Conservation (phyloP, 169 alveolate species). For the Eimeria falciformis region DNA sequence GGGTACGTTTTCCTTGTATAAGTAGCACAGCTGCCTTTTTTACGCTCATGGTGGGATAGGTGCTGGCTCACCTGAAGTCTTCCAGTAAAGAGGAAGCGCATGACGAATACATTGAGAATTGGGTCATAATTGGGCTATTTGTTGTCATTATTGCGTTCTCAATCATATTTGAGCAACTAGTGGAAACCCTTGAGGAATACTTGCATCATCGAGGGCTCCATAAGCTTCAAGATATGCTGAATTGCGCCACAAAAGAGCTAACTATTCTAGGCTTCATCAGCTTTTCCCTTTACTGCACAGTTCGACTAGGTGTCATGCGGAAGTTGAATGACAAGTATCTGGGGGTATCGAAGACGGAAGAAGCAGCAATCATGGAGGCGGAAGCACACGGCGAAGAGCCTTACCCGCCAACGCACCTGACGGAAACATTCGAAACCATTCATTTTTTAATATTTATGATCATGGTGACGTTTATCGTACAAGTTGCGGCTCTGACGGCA, state of each 20-base stretch:
- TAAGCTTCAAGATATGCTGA: constrained; percentile 53
- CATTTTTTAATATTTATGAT: constrained; percentile 73
- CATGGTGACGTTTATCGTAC: constrained; percentile 61
- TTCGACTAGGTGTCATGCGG: constrained; percentile 49
- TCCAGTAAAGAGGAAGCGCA: neutral
- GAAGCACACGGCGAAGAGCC: constrained; percentile 49
- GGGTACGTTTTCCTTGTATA: neutral
- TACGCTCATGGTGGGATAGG: neutral
- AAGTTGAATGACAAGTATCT: constrained; percentile 75
- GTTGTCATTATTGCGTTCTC: constrained; percentile 38
- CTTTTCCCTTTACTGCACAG: constrained; percentile 38
- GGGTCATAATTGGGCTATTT: constrained; percentile 58
- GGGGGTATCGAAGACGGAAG: constrained; percentile 74
- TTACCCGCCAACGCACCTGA: constrained; percentile 77
- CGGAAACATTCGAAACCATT: constrained; percentile 74
- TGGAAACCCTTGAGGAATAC: constrained; percentile 39
- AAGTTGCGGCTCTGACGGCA: constrained; percentile 43
- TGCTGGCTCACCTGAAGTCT: neutral
- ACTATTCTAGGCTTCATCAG: constrained; percentile 78
- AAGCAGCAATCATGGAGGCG: constrained; percentile 74
- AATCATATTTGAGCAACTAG: constrained; percentile 38
- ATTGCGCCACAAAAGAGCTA: constrained; percentile 72
- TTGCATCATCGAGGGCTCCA: constrained; percentile 11
- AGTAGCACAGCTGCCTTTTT: neutral
- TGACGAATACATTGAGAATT: constrained; percentile 61